Base-by-base conservation (phyloP, 306 rosid species). In the Vachellia collinsii region DNA sequence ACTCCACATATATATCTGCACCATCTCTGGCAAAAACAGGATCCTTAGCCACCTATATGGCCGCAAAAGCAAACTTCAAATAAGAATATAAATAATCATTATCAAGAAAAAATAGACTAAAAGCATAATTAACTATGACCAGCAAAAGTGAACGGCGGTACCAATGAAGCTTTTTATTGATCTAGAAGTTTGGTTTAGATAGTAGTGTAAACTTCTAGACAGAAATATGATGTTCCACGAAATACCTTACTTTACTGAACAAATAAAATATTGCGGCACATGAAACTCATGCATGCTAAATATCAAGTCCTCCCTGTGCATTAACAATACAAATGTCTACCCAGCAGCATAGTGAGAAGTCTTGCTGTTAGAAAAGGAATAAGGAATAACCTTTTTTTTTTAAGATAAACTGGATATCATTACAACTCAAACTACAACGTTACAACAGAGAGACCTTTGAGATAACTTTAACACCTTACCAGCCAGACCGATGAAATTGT, bases 1-100 rank as follows among this genome's bases (percentile, higher is more conserved):
- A 89, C 54, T 95, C 94, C 78, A 95, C 97, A 71, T 91, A 93
- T 44, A 95, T 84, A 86, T 95, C 94, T 71, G 94, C 97, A 54
- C 99, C 98, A 46, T 95, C 98, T 80, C 98, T 86, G 82, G 76
- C 50, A 81, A 95, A 95, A 70, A 90, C 85, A 64, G 87, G 89
- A 90, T 93, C 97, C 86, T 93, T 87, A 70, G 82, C 88, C 83
- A 95, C 98, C 99, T 95, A 90, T 76, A 82, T 72, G 65, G 62
- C 84, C 86, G 70, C 65, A 72, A 65, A 23, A 39, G 76, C 29
- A 56, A 67, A 78, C 75, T 69, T 86, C 81, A 83, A 79, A 74
- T 65, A 34, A 76, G 59, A 54, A 20, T 59, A 56, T 72, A 86
- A 10, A 59, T 59, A 80, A 62, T 48, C 7, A 17, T 70, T 23